Evolutionary conservation across 495 filamentous ascomycete species (phyloP).

Genomic region (Trichocladium uniseriatum): DNA sequence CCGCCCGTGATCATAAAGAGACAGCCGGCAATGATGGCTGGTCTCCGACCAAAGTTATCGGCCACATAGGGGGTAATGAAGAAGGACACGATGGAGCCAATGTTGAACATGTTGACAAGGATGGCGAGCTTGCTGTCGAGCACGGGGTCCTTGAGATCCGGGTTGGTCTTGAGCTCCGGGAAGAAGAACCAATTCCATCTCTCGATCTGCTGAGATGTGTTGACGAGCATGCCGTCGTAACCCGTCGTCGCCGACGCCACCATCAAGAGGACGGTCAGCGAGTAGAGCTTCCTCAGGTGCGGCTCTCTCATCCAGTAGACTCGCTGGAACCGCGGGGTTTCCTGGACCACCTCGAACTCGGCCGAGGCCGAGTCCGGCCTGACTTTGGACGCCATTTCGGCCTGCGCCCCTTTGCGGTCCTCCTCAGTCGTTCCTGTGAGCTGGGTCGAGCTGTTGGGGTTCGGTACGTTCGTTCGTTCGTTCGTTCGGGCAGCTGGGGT

Average conservation of each 20-base stretch:
- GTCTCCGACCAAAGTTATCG: conserved; percentile 50
- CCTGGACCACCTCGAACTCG: conserved; percentile 34
- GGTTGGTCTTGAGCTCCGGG: conserved; percentile 25
- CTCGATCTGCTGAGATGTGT: conserved; percentile 48
- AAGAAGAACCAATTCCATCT: conserved; percentile 46
- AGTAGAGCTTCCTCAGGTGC: conserved; percentile 52
- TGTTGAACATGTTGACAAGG: conserved; percentile 60
- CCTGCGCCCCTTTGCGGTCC: neutral
- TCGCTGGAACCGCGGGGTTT: conserved; percentile 45
- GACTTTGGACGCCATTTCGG: conserved; percentile 2
- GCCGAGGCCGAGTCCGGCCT: conserved; percentile 13
- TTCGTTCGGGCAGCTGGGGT: too few species aligned
- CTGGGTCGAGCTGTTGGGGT: too few species aligned
- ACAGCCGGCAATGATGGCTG: conserved; percentile 51
- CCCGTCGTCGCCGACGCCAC: conserved; percentile 56
- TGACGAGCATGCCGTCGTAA: conserved; percentile 57
- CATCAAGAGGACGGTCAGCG: conserved; percentile 45
- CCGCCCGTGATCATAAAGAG: conserved; percentile 47
- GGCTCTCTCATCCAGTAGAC: conserved; percentile 53
- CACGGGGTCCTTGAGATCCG: conserved; percentile 27
- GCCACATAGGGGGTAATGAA: conserved; percentile 59
- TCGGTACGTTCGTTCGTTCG: too few species aligned
- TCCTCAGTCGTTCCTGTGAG: neutral
- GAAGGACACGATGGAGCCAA: conserved; percentile 56
- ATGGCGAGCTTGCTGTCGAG: conserved; percentile 47